These are phyloP conservation scores for Aureobasidium sp. DNA, from an alignment of 2,329 filamentous ascomycete species.

Conservation along the genomic window DNA sequence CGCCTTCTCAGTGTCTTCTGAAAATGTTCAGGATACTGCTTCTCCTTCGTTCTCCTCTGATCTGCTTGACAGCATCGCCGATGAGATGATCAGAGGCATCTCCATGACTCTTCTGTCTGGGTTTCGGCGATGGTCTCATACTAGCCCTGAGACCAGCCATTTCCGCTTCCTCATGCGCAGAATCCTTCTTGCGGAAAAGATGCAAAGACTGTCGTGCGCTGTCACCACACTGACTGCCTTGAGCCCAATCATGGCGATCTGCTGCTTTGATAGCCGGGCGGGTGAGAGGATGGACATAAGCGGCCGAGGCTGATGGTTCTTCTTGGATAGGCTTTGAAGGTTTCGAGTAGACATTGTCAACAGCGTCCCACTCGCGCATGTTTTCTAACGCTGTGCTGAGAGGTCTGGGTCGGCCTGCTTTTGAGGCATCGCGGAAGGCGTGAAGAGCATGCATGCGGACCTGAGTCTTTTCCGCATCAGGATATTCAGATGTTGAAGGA, in stretches of 20 bases:
- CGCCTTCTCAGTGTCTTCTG: background rate
- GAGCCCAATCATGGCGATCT: conserved; percentile 17
- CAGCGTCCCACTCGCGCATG: conserved; percentile 14
- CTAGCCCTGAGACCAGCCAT: background rate
- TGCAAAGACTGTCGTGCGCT: conserved; percentile 7
- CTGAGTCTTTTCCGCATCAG: conserved; percentile 8
- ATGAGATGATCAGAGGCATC: conserved; percentile 6
- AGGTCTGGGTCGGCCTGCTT: conserved; percentile 1
- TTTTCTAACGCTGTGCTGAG: conserved; percentile 18
- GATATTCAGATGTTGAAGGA: background rate
- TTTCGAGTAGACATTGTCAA: background rate
- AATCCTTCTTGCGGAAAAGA: background rate
- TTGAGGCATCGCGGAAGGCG: conserved; percentile 1
- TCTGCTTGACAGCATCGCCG: conserved; percentile 9
- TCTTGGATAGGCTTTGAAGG: background rate
- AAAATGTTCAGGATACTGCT: conserved; percentile 2
- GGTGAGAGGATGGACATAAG: background rate
- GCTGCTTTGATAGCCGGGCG: background rate
- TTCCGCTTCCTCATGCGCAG: background rate
- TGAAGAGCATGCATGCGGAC: conserved; percentile 2
- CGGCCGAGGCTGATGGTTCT: background rate
- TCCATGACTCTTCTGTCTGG: conserved; percentile 11
- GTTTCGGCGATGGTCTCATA: background rate
- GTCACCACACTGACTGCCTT: conserved; percentile 15
- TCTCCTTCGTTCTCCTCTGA: conserved; percentile 3